Conservation (phyloP, 1,284 basidiomycete genomes). For the Apiotrichum montevideense region DNA sequence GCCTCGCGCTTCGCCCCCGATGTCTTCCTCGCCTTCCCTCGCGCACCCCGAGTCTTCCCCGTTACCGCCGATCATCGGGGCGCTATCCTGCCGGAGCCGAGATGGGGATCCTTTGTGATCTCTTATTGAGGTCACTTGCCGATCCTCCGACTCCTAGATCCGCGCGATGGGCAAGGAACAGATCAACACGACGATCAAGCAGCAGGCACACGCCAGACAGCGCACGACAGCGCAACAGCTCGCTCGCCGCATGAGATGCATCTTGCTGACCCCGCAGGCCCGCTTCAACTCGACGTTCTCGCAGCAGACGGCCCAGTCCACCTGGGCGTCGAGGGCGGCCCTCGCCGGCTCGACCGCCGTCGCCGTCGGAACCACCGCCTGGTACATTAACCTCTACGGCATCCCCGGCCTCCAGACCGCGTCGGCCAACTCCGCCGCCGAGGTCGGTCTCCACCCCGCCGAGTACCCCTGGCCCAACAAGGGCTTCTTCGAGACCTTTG, state of each 20-base stretch:
- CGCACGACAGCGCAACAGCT: not conserved
- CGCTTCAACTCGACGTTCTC: constrained; percentile 38
- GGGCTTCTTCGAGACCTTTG: constrained; percentile 82
- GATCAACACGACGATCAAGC: too few species aligned
- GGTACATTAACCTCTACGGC: constrained; percentile 95
- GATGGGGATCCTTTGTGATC: too few species aligned
- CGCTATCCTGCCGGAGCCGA: too few species aligned
- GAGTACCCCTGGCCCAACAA: constrained; percentile 87
- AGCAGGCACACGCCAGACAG: not conserved
- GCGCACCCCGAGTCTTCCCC: too few species aligned
- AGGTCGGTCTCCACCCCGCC: constrained; percentile 89
- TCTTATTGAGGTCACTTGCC: too few species aligned
- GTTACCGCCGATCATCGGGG: too few species aligned
- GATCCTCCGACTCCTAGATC: too few species aligned
- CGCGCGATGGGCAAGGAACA: too few species aligned
- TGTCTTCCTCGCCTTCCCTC: too few species aligned
- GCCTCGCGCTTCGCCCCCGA: too few species aligned
- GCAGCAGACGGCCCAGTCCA: constrained; percentile 13
- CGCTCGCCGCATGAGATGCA: too few species aligned
- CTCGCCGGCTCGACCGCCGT: constrained; percentile 70
- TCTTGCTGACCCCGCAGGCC: not conserved
- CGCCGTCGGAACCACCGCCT: constrained; percentile 82
- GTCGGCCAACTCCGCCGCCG: constrained; percentile 81
- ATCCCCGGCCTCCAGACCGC: constrained; percentile 71
- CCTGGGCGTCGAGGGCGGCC: constrained; percentile 62